These are phyloP conservation scores for Cyberlindnera maritima DNA, from an alignment of 805 yeast genomes.

Conservation along the genomic window DNA sequence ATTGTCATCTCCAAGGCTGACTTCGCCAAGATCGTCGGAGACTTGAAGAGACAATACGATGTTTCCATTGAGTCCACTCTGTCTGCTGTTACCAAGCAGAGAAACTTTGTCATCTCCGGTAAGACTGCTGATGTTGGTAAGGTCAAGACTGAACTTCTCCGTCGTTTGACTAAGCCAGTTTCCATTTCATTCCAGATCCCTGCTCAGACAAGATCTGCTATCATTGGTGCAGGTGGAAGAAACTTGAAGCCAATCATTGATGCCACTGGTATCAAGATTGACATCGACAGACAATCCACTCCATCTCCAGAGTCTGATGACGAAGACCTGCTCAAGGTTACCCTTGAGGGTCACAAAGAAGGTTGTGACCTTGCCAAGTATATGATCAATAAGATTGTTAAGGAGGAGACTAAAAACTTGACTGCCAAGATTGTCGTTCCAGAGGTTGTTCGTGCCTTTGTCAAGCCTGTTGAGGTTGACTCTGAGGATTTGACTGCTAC, in stretches of 20 bases:
- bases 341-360: conserved; percentile 80
- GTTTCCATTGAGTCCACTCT: conserved; percentile 82
- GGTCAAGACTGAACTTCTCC: conserved; percentile 75
- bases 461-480: conserved; percentile 31
- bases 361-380: conserved; percentile 74
- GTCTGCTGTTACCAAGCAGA: conserved; percentile 67
- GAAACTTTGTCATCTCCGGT: conserved; percentile 84
- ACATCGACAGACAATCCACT: conserved; percentile 50
- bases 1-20: conserved; percentile 61
- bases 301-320: conserved; percentile 53
- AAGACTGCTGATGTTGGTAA: conserved; percentile 56
- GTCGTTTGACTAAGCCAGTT: conserved; percentile 75
- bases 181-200: conserved; percentile 64
- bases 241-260: conserved; percentile 76
- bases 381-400: conserved; percentile 68
- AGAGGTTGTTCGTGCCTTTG: conserved; percentile 30
- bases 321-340: conserved; percentile 54
- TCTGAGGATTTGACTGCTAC: conserved; percentile 27
- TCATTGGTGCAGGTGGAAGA: conserved; percentile 87
- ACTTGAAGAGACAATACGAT: conserved; percentile 55
- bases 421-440: conserved; percentile 47
- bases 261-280: conserved; percentile 64
- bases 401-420: conserved; percentile 65
- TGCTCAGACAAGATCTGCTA: conserved; percentile 66
- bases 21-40: conserved; percentile 61